Conservation (phyloP, 106 monocot species). For the Apostasia shenzhenica region DNA sequence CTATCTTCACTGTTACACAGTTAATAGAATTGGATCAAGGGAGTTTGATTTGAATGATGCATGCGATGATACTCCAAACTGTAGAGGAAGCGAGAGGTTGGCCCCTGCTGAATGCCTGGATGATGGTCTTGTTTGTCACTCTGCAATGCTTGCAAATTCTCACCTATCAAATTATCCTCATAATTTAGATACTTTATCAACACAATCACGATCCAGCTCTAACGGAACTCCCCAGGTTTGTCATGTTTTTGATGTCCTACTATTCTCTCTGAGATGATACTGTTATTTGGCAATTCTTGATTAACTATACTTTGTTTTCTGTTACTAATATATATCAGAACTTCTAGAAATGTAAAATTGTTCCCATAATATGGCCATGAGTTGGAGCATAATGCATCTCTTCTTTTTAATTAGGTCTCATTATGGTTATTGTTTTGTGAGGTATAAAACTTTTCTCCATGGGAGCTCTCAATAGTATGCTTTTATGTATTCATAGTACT, state of each 20-base stretch:
- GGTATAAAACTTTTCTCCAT: no score
- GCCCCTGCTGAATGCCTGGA: constrained; percentile 14
- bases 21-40: constrained; percentile 12
- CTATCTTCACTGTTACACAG: no score
- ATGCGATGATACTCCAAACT: constrained; percentile 31
- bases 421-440: no score
- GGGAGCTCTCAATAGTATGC: no score
- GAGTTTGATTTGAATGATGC: constrained; percentile 78
- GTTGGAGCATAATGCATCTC: no score
- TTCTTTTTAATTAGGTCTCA: no score
- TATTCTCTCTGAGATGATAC: no score
- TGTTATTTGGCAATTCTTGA: no score
- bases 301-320: background rate
- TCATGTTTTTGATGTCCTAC: background rate
- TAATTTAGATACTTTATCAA: constrained; percentile 39
- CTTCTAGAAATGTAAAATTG: background rate
- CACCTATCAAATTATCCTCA: constrained; percentile 50
- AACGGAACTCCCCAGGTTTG: constrained; percentile 39
- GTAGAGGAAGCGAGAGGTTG: constrained; percentile 14
- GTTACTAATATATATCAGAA: background rate
- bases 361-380: no score
- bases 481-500: no score
- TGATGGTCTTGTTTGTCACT: constrained; percentile 24
- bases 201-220: constrained; percentile 28
- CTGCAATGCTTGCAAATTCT: constrained; percentile 37